Evolutionary conservation across 2,329 filamentous ascomycete genomes (phyloP).

Genomic region (Conoideocrella luteorostrata): DNA sequence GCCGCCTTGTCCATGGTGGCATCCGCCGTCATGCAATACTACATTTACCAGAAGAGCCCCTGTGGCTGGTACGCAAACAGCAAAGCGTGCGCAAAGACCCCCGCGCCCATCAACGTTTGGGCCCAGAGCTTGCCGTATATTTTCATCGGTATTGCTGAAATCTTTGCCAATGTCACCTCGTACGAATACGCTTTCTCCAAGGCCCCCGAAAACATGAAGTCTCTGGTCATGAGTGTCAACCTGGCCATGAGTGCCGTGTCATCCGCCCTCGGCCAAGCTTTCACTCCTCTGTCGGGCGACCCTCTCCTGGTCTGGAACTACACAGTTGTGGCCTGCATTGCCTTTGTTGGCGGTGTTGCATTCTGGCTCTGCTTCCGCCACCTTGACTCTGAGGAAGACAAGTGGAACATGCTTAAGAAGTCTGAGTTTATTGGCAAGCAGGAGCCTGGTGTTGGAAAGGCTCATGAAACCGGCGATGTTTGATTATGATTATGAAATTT

Average conservation of each 20-base stretch:
- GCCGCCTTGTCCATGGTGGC: conserved; percentile 56
- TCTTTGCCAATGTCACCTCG: conserved; percentile 50
- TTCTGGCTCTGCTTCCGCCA: conserved; percentile 65
- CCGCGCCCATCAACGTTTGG: conserved; percentile 60
- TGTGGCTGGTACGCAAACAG: conserved; percentile 51
- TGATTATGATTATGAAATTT: not conserved
- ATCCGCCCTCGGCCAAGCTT: conserved; percentile 63
- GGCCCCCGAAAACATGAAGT: conserved; percentile 74
- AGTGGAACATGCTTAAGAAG: conserved; percentile 55
- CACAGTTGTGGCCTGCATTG: conserved; percentile 53
- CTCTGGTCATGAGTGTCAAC: conserved; percentile 63
- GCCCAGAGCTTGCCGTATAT: conserved; percentile 46
- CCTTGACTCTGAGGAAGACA: conserved; percentile 63
- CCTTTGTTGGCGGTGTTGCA: conserved; percentile 52
- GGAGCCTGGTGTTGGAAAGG: conserved; percentile 27
- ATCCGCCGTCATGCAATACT: conserved; percentile 51
- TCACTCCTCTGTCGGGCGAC: conserved; percentile 55
- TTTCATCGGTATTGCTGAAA: conserved; percentile 45
- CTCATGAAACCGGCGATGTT: conserved; percentile 7
- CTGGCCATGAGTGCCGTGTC: conserved; percentile 66
- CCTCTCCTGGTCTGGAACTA: conserved; percentile 70
- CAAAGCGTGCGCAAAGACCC: conserved; percentile 38
- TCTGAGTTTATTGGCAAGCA: conserved; percentile 35
- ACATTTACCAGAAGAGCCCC: conserved; percentile 56
- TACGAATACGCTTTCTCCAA: conserved; percentile 75